Base-by-base conservation (phyloP, 495 filamentous ascomycete genomes). In the Daldinia concentrica region DNA sequence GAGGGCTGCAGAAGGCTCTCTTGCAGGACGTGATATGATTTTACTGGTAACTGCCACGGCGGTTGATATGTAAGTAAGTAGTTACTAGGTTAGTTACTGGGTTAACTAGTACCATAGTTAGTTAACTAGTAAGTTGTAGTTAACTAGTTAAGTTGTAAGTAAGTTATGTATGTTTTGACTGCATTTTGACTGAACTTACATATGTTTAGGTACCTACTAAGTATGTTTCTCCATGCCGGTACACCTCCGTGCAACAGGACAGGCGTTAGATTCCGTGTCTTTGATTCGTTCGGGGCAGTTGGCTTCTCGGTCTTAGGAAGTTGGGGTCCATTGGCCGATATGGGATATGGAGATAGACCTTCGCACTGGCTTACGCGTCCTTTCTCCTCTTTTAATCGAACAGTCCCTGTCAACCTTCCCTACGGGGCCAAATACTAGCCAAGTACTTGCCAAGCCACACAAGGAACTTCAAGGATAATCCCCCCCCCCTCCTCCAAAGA, bases 281-380 rank as follows among this genome's bases (percentile, higher is more conserved):
- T 2, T 60, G 55, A 52, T 59, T 59, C 0, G 45, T 54, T 32
- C 58, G 58, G 57, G n/a, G 22, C 24, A 24, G 12, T 68, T 41
- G 64, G 30, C 39, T 39, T 55, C 54, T 73, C 70, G 71, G 71
- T 48, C 66, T 69, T 73, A 63, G 62, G 41, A 66, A 55, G 41
- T 26, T 62, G 50, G 51, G 62, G 45, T 57, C 66, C 48, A 66
- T 74, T 69, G 71, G 71, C 66, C 57, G 62, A 60, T 27, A 30
- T 29, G 3, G 50, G 26, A 26, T 52, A 67, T 64, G 55, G 71
- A 58, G 41, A 73, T 50, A 52, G n/a, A 70, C 66, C 52, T 63
- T 11, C 62, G 45, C 71, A 64, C 75, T 76, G 73, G 79, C 77
- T 82, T 78, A 82, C 81, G 80, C 81, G 79, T 77, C 79, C 81